Evolutionary conservation across 2,329 filamentous ascomycete genomes (phyloP), one percentile per base, ranked within the genome.

Genomic region (Lachnellula subtilissima): DNA sequence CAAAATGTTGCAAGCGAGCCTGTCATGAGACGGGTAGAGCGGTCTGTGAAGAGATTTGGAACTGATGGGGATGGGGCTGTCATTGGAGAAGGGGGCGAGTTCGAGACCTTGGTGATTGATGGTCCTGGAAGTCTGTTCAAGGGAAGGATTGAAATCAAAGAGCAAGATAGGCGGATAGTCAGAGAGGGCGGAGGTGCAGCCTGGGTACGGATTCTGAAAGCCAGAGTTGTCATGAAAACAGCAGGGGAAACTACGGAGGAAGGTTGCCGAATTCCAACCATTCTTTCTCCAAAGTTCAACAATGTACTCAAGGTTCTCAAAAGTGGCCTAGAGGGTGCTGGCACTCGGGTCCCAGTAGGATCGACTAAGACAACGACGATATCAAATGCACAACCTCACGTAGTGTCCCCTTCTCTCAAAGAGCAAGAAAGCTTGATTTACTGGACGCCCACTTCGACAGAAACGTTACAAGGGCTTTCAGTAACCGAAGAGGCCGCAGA

Each of bases 11-110:
- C 88, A 3, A 81, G 82, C 65, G 66, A 72, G 4, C 68, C 67
- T 23, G 80, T 78, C 5, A 75, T 78, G 45, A 68, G 67, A 40
- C 74, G 76, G 52, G 69, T 85, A 46, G 75, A 76, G 65, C 74
- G 70, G 42, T 78, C 84, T 1, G 78, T 90, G 69, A 74, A 76
- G 50, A 80, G 83, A 60, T 96, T 95, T 73, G 87, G 88, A 46
- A 74, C 79, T 59, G 75, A 74, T 66, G 76, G 81, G 58, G 75
- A 79, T 60, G 91, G 89, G 0, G 88, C 89, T 8, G 83, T 92
- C 9, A 74, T 97, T 17, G 94, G 94, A 1, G 94, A 97, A 71
- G 94, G 94, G 5, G 94, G 94, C 3, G 94, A 97, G 75, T 97
- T 95, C 72, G 94, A 97, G 79, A 97, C 91, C 32, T 75, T 97